phyloP scores from a whole-genome alignment of 2,329 filamentous ascomycete genomes.

The Parascedosporium putredinis region DNA sequence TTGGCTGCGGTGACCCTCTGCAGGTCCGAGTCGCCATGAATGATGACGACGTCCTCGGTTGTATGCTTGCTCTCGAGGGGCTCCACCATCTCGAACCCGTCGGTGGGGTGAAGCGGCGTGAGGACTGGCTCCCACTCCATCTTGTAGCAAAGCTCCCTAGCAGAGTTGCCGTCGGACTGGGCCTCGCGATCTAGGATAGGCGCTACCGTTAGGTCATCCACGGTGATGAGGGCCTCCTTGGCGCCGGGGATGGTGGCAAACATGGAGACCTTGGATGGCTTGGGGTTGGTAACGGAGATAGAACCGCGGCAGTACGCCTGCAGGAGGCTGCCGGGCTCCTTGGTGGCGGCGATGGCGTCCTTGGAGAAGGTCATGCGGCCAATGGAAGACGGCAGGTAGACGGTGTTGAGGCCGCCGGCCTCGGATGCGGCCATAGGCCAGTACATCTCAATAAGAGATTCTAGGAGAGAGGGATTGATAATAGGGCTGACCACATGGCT shows the following conservation, averaged over 20 bases:
- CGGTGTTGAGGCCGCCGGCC: conserved; percentile 18
- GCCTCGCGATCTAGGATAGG: conserved; percentile 14
- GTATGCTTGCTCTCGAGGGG: not conserved
- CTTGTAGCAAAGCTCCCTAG: conserved; percentile 16
- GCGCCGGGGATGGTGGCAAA: conserved; percentile 11
- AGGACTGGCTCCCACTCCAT: conserved; percentile 15
- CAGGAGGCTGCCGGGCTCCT: conserved; percentile 21
- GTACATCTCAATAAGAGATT: conserved; percentile 16
- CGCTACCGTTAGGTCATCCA: conserved; percentile 16
- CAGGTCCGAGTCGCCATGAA: conserved; percentile 12
- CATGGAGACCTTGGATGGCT: conserved; percentile 13
- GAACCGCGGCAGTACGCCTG: conserved; percentile 13
- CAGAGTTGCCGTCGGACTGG: conserved; percentile 8
- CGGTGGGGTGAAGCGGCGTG: not conserved
- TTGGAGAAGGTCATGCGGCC: conserved; percentile 17
- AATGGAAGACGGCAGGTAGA: conserved; percentile 24
- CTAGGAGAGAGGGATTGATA: conserved; percentile 14
- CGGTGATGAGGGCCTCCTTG: conserved; percentile 14
- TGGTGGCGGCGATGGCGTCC: conserved; percentile 21
- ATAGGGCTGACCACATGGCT: conserved; percentile 13
- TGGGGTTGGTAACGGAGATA: conserved; percentile 10
- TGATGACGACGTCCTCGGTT: conserved; percentile 12
- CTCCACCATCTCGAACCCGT: not conserved
- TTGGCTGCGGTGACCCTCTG: conserved; percentile 12
- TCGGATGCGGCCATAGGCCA: conserved; percentile 23